Percentiles rank a stretch among this genome's conserved stretches.
Conservation (phyloP, 2,329 filamentous ascomycete genomes). For the Daldinia sp. region DNA sequence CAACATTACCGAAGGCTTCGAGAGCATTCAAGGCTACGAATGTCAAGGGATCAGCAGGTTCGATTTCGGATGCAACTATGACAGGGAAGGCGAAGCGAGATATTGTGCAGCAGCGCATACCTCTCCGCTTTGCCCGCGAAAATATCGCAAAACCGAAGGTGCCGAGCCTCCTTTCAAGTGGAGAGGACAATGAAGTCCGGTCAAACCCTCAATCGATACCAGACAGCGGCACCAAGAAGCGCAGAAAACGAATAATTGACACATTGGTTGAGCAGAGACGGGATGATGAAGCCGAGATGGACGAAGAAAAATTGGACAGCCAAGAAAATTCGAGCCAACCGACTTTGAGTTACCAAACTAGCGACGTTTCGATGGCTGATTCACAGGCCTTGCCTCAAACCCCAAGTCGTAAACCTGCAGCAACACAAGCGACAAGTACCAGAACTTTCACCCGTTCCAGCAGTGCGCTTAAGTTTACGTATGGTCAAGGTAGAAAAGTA, state of each 20-base stretch:
- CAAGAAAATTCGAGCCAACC: constrained; percentile 34
- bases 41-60: constrained; percentile 5
- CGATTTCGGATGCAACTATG: neutral
- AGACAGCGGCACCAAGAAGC: constrained; percentile 32
- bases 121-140: constrained; percentile 42
- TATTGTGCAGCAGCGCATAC: constrained; percentile 39
- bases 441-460: constrained; percentile 45
- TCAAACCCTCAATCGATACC: constrained; percentile 12
- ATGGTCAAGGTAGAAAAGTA: constrained; percentile 45
- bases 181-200: constrained; percentile 21
- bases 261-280: constrained; percentile 42
- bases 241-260: constrained; percentile 45
- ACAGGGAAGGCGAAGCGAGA: constrained; percentile 18
- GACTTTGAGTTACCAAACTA: constrained; percentile 33
- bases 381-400: constrained; percentile 39
- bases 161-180: constrained; percentile 10
- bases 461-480: constrained; percentile 46
- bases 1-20: constrained; percentile 34
- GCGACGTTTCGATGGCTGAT: constrained; percentile 35
- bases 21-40: constrained; percentile 1
- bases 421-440: constrained; percentile 31
- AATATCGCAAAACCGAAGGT: constrained; percentile 22
- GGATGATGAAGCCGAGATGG: constrained; percentile 30
- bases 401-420: constrained; percentile 35
- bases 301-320: constrained; percentile 30